Evolutionary conservation across 78 protist species (phyloP), one percentile per base, ranked within the genome.

Genomic region (Tieghemostelium lacteum): DNA sequence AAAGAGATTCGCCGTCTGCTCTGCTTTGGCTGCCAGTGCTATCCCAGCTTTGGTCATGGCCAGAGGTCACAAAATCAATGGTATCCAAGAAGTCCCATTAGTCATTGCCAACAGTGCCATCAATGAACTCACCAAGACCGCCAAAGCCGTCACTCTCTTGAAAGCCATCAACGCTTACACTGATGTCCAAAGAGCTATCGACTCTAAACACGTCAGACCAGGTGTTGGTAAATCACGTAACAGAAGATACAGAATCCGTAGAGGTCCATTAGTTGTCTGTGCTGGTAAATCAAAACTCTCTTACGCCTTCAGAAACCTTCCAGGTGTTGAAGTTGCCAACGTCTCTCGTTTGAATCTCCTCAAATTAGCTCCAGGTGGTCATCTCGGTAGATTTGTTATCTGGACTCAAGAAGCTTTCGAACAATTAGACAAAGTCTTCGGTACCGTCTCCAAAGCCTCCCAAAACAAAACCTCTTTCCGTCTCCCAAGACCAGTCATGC

Each of bases 311-410:
- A 92, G 99, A 83, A 99, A 99, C 99, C 29, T 99, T 83, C 95
- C 98, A 87, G 99, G 99, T 62, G 98, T 99, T 50, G 99, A 99
- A 71, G 40, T 92, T 57, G 60, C 87, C 94, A 19, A 22, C 73
- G 99, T 99, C 37, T 52, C 62, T 64, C 55, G 97, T 67, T 94
- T 99, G 58, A 99, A 98, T 97, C 96, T 99, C 57, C 97, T 99
- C 57, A 96, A 98, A 94, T 98, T 99, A 70, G 99, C 99, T 71
- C 99, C 99, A 34, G 99, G 99, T 87, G 99, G 99, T 36, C 99
- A 98, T 95, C 60, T 99, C 31, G 99, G 99, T 86, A 98, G 99
- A 77, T 97, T 99, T 94, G 45, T 97, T 97, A 95, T 99, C 96
- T 99, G 99, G 99, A 95, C 99, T 57, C 73, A 97, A 93, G 74